Conservation (phyloP, 306 rosid species). For the Vigna unguiculata region DNA sequence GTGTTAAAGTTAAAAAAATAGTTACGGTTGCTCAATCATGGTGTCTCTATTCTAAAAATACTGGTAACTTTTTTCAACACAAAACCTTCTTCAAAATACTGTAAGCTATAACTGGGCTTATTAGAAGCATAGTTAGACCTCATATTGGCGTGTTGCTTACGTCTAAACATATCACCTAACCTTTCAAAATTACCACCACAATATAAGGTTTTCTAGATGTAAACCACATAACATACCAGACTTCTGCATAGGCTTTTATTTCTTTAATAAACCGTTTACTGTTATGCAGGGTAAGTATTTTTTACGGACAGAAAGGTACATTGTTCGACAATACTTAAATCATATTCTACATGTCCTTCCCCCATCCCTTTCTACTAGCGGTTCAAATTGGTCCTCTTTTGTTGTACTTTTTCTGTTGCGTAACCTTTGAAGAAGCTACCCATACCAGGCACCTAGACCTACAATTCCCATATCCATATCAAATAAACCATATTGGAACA, state of each 20-base stretch:
- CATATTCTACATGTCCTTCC: slow-evolving; percentile 35
- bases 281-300: slow-evolving; percentile 4
- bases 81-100: no score
- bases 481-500: slow-evolving; percentile 12
- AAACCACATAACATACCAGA: background rate
- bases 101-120: slow-evolving; percentile 5
- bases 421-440: slow-evolving; percentile 37
- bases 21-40: background rate
- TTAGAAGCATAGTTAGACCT: background rate
- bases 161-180: background rate
- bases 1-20: no score
- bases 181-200: background rate
- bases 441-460: slow-evolving; percentile 23
- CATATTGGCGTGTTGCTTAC: background rate
- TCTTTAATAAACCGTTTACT: background rate
- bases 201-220: background rate
- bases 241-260: background rate
- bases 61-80: background rate
- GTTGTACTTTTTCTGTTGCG: slow-evolving; percentile 36
- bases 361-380: slow-evolving; percentile 16
- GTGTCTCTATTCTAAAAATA: background rate
- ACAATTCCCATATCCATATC: slow-evolving; percentile 21
- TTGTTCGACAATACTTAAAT: slow-evolving; percentile 23
- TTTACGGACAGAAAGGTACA: slow-evolving; percentile 32
- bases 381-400: slow-evolving; percentile 35